Evolutionary conservation across 179 eudicot genomes (phyloP).

Genomic region (Beta macrorhiza): DNA sequence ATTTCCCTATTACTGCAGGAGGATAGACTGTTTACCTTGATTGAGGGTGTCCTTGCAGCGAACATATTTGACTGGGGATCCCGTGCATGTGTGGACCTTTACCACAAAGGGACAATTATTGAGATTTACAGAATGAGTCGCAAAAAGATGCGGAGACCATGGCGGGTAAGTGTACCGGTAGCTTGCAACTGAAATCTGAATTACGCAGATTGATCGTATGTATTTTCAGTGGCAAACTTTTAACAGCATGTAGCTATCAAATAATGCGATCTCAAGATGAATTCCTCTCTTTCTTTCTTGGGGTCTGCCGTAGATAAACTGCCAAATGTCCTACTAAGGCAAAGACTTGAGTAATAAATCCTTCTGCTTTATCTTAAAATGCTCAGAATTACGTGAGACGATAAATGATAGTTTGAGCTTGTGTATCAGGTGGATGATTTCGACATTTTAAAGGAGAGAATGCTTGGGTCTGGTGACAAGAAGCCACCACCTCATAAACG

Average conservation of each 20-base stretch:
- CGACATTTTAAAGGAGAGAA: conserved; percentile 75
- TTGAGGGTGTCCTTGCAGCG: conserved; percentile 98
- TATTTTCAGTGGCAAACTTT: not conserved
- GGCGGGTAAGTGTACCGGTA: conserved; percentile 60
- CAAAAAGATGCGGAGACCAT: conserved; percentile 94
- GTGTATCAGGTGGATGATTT: conserved; percentile 86
- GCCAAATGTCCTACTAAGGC: not conserved
- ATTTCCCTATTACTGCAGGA: conserved; percentile 46
- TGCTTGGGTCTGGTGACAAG: conserved; percentile 61
- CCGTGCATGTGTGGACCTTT: conserved; percentile 98
- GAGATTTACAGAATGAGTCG: conserved; percentile 99
- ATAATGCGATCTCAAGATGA: not conserved
- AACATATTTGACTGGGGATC: conserved; percentile 99
- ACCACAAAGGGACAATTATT: conserved; percentile 91
- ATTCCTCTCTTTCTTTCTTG: not conserved
- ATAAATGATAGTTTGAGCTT: conserved; percentile 15
- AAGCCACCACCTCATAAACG: conserved; percentile 64
- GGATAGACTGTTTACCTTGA: conserved; percentile 67
- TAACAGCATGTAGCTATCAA: not conserved
- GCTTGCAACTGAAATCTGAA: not conserved
- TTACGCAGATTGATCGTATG: not conserved
- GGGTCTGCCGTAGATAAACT: not conserved
- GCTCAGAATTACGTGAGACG: not conserved
- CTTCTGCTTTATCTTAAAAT: not conserved
- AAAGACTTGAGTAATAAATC: not conserved